Base-by-base conservation (phyloP, 495 filamentous ascomycete genomes). In the Neurospora sp. region DNA sequence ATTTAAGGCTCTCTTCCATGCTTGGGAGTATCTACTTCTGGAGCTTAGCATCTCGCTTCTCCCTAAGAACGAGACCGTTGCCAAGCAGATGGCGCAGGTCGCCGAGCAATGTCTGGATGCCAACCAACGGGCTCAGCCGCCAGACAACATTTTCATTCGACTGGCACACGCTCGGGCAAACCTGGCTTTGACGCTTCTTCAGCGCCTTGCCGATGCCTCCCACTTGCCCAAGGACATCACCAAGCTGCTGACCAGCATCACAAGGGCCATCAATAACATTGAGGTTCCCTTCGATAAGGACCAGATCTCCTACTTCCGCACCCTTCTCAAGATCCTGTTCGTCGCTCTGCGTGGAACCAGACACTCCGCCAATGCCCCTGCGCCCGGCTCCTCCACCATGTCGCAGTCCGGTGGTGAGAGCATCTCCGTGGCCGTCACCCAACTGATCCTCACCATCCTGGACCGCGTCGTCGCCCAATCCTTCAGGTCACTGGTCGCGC, bases 11-110 rank as follows among this genome's bases (percentile, higher is more conserved):
- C 88, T 99, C 41, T 89, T 97, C 70, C 87, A 92, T 73, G 91
- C 93, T 73, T 99, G 96, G 96, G 94, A 93, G 79, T 89, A 91
- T 69, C 88, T 99, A 14, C 89, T 93, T 12, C 85, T 94, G 68
- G 95, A 98, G 81, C 87, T 98, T 61, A 93, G 90, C 76, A 85
- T 86, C 18, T 89, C 90, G 72, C 84, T 96, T 41, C 83, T 87
- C 47, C 85, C 85, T 8, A 82, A 84, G 44, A 87, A 91, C 69
- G 81, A 81, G 9, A 85, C 89, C 39, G 82, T 96, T 10, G 79
- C 81, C n/a, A 90, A 89, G 78, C 88, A 89, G 70, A 88, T 90
- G 73, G 83, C 85, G 18, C 85, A 88, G 68, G 90, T 93, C n/a
- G 87, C 88, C n/a, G 85, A 87, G 71, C 87, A 90, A 69, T 95